These are phyloP conservation scores for Coprinellus micaceus DNA, from an alignment of 768 basidiomycete species.

Conservation along the genomic window DNA sequence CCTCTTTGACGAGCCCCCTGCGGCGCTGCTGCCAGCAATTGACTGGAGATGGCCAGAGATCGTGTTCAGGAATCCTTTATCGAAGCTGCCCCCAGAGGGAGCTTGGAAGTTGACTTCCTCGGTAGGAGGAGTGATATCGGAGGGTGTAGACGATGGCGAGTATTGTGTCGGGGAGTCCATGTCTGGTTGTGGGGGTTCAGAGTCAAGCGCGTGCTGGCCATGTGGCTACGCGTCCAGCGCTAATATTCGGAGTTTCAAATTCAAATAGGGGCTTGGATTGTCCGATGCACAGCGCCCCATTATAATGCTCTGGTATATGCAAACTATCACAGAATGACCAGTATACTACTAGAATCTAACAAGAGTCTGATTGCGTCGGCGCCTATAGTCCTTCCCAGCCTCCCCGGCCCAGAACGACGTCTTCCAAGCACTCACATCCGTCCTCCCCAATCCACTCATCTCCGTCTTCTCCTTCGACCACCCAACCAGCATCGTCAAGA, in stretches of 20 bases:
- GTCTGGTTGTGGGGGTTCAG: background rate
- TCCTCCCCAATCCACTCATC: background rate
- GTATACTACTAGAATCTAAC: background rate
- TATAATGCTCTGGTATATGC: no score
- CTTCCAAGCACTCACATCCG: background rate
- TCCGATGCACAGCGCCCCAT: no score
- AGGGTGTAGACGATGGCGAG: slow-evolving; percentile 3
- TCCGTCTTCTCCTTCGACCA: background rate
- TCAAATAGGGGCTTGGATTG: no score
- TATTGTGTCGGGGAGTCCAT: slow-evolving; percentile 8
- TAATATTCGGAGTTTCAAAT: no score
- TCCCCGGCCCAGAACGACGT: background rate
- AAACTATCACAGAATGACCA: no score
- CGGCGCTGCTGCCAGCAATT: no score
- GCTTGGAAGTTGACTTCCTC: slow-evolving; percentile 4
- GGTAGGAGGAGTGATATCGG: background rate
- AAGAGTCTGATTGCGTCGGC: background rate
- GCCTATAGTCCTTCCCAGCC: background rate
- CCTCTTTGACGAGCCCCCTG: slow-evolving; percentile 1
- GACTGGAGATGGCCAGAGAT: slow-evolving; percentile 1
- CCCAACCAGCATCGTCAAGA: background rate
- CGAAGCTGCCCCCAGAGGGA: background rate
- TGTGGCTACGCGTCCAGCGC: no score
- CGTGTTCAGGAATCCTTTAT: slow-evolving; percentile 4
- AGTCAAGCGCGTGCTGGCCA: no score